Evolutionary conservation across 371 early-diverging fungal species (phyloP), one percentile per base, ranked within the genome.

Genomic region (Mucor irregularis): DNA sequence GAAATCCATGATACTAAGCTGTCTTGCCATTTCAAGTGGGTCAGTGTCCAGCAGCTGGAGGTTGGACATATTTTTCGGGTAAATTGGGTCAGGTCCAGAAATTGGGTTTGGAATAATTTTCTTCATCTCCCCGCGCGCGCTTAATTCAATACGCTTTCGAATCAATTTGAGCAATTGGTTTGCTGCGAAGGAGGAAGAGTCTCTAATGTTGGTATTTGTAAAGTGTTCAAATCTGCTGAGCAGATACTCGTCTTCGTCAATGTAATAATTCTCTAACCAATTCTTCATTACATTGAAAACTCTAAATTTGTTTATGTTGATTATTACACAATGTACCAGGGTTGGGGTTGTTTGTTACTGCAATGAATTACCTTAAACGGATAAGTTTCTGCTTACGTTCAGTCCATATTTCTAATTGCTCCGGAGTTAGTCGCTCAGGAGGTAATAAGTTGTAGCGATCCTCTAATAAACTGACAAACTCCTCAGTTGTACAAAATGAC

Each of bases 21-120:
- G 97, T 28, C 98, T 80, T 0, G 96, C 96, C 45, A 97, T 63
- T 68, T 98, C 98, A 16, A 93, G 62, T 3, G 97, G 93, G 62
- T 96, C 93, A 19, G 93, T 70, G 33, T 97, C 96, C 45, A 85
- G 45, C 26, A 96, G 76, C 50, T 83, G 82, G 51, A 90, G 61
- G 33, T 74, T 69, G 22, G 80, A 77, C 43, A 88, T 65, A 44
- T 78, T 81, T 38, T 82, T 83, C 2, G 91, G 91, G 47, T 84
- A 64, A 24, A 91, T 87, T 2, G 91, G 85, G 25, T 74, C 65
- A 13, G 91, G 89, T 6, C 89, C 85, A 2, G 80, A 61, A 25
- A 77, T 75, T 37, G 72, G 55, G 30, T 86, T 90, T 13, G 73
- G 83, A 0, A 89, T 77, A 67, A 90, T 62, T 49, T 84, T 85